phyloP scores from a whole-genome alignment of 2,329 filamentous ascomycete species.

The Neofusicoccum laricinum region DNA sequence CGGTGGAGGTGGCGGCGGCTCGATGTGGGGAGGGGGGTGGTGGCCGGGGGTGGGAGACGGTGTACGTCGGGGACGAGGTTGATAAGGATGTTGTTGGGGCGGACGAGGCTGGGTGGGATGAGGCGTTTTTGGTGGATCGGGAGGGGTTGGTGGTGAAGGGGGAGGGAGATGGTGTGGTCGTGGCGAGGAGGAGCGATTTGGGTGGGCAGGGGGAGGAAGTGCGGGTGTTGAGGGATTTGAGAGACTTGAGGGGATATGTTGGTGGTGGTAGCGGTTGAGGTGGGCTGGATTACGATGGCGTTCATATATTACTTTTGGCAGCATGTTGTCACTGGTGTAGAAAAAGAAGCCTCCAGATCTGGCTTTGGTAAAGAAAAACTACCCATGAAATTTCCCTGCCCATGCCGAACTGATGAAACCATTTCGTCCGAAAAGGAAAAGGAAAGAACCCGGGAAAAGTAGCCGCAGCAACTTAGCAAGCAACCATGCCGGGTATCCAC shows the following conservation, averaged over 20 bases:
- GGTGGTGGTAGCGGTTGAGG: not conserved
- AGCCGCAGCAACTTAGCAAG: not conserved
- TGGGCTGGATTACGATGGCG: not conserved
- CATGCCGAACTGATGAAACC: not conserved
- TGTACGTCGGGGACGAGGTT: constrained; percentile 56
- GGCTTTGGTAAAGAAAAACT: not conserved
- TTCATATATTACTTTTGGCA: not conserved
- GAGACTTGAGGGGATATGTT: constrained; percentile 1
- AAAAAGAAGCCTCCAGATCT: not conserved
- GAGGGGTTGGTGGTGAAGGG: constrained; percentile 17
- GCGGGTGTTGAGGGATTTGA: constrained; percentile 6
- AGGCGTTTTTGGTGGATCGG: constrained; percentile 41
- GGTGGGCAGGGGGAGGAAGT: not conserved
- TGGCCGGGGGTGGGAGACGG: constrained; percentile 34
- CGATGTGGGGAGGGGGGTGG: constrained; percentile 26
- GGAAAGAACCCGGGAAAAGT: not conserved
- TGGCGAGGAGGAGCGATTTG: constrained; percentile 2
- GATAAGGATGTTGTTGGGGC: constrained; percentile 52
- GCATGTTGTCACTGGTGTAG: not conserved
- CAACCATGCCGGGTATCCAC: constrained; percentile 3
- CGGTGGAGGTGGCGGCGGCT: constrained; percentile 43
- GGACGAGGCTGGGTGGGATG: constrained; percentile 46
- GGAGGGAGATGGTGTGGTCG: not conserved
- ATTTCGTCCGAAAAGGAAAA: not conserved
- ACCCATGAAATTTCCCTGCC: not conserved